Percentiles rank a stretch among this genome's conserved stretches.
Evolutionary conservation across 78 protist genomes (phyloP).

Genomic region (Isochrysis galbana): DNA sequence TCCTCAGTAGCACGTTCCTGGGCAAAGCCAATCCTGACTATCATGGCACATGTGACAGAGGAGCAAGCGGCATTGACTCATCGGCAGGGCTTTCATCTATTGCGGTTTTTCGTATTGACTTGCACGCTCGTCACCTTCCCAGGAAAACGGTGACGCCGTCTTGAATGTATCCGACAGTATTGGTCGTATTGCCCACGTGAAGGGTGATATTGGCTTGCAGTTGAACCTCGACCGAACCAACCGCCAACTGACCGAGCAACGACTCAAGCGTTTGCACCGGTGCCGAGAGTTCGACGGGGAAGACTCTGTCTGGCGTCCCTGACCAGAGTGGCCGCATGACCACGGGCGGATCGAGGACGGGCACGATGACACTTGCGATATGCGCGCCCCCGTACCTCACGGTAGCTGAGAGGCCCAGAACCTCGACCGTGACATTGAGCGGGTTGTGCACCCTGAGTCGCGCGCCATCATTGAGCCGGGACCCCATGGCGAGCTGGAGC

Average conservation of each 20-base stretch:
- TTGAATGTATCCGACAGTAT: neutral
- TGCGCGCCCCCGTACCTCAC: neutral
- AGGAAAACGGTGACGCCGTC: neutral
- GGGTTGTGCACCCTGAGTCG: neutral
- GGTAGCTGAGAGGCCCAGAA: neutral
- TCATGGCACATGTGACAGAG: too few relatives aligned
- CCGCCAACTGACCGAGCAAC: neutral
- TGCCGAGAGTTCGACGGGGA: neutral
- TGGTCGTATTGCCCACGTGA: neutral
- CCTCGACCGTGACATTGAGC: neutral
- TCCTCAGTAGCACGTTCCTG: too few relatives aligned
- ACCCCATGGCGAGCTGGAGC: neutral
- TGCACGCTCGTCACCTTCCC: neutral
- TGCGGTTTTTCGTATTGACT: too few relatives aligned
- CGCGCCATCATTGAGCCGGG: neutral
- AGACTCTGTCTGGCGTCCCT: neutral
- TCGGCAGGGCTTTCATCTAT: too few relatives aligned
- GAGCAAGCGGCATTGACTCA: too few relatives aligned
- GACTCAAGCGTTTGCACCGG: neutral
- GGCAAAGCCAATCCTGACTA: too few relatives aligned
- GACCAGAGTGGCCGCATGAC: neutral
- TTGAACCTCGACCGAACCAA: neutral
- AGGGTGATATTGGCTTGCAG: neutral
- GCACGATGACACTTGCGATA: neutral
- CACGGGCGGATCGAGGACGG: neutral